Evolutionary conservation across 1,284 basidiomycete species (phyloP).

Genomic region (Pisolithus thermaeus): DNA sequence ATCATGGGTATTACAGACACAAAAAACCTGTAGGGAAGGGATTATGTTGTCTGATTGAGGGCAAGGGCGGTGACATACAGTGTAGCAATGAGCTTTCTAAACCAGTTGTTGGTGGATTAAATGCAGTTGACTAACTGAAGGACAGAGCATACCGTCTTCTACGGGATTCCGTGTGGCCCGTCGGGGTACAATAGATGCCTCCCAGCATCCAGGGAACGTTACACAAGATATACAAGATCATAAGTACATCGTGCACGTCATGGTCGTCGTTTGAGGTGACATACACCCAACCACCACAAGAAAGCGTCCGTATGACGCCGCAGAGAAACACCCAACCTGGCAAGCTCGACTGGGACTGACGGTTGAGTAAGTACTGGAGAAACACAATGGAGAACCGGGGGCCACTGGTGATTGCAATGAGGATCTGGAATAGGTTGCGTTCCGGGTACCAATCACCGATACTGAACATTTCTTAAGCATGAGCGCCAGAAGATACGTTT

Average conservation of each 20-base stretch:
- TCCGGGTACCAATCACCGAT: constrained; percentile 93
- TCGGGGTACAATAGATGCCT: constrained; percentile 53
- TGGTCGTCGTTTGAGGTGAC: constrained; percentile 82
- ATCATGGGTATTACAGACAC: constrained; percentile 65
- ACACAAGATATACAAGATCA: constrained; percentile 80
- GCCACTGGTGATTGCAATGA: constrained; percentile 83
- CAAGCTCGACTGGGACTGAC: constrained; percentile 38
- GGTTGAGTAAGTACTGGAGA: constrained; percentile 65
- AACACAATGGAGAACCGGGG: constrained; percentile 78
- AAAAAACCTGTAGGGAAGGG: constrained; percentile 53
- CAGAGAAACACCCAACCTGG: constrained; percentile 54
- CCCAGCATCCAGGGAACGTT: constrained; percentile 88
- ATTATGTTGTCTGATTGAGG: constrained; percentile 6
- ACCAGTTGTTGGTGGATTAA: constrained; percentile 2
- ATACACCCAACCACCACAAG: constrained; percentile 91
- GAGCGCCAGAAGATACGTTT: background rate
- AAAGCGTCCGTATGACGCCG: constrained; percentile 74
- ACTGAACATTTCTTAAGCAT: constrained; percentile 31
- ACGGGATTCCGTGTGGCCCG: constrained; percentile 32
- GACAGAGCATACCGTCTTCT: constrained; percentile 44
- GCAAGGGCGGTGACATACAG: constrained; percentile 32
- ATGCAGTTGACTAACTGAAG: background rate
- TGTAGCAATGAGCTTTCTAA: constrained; percentile 48
- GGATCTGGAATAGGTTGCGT: constrained; percentile 83
- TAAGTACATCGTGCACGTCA: constrained; percentile 82